A percentile compares a stretch with the other conserved stretches of the same genome.
Conservation (phyloP, 2,329 filamentous ascomycete species). For the Cladosporium austrohemisphaericum region DNA sequence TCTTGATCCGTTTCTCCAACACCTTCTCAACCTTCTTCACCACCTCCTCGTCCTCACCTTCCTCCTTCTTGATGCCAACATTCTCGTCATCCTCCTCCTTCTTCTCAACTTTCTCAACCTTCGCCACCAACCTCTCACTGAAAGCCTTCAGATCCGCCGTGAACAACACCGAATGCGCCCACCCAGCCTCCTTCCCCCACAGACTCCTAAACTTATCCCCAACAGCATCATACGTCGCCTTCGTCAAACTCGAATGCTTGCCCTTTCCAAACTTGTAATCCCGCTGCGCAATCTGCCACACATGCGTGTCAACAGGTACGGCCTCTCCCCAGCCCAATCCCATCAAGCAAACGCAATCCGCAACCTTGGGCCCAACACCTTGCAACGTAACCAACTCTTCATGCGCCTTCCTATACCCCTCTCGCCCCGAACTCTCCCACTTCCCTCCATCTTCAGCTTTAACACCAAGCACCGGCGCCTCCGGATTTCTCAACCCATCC, state of each 20-base stretch:
- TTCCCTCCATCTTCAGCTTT: constrained; percentile 44
- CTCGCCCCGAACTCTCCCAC: constrained; percentile 49
- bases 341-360: constrained; percentile 95
- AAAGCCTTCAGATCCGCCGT: constrained; percentile 88
- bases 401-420: constrained; percentile 76
- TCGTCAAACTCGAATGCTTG: constrained; percentile 81
- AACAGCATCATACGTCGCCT: constrained; percentile 82
- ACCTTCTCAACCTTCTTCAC: constrained; percentile 32
- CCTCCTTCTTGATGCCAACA: constrained; percentile 21
- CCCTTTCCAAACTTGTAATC: constrained; percentile 89
- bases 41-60: constrained; percentile 23
- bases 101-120: constrained; percentile 43
- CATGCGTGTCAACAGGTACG: constrained; percentile 94
- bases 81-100: constrained; percentile 30
- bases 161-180: constrained; percentile 96
- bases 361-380: constrained; percentile 93
- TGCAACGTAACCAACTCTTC: constrained; percentile 72
- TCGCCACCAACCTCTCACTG: constrained; percentile 58
- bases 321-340: constrained; percentile 93
- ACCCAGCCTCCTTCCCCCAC: constrained; percentile 92
- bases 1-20: constrained; percentile 39
- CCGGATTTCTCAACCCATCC: constrained; percentile 71
- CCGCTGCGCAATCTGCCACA: constrained; percentile 95
- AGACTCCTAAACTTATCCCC: constrained; percentile 83
- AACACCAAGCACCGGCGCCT: constrained; percentile 58